A percentile compares a stretch with the other conserved stretches of the same genome.
Evolutionary conservation across 2,329 filamentous ascomycete species (phyloP).

Genomic region (Ceratocystis albifundus): DNA sequence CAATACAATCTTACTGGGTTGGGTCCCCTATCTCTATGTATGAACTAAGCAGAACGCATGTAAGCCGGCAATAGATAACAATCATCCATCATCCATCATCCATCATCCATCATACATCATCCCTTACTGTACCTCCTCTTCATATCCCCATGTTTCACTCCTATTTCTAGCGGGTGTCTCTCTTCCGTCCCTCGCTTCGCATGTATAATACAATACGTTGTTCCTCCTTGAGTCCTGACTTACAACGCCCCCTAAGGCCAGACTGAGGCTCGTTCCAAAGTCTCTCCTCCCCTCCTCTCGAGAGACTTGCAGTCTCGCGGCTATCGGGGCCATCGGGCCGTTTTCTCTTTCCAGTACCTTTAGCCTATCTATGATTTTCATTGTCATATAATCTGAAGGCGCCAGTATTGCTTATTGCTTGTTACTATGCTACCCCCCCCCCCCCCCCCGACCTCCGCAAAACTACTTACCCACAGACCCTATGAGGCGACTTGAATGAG

Average conservation of each 20-base stretch:
- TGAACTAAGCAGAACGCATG: too few species aligned
- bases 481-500: background rate
- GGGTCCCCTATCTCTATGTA: too few species aligned
- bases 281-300: background rate
- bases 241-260: background rate
- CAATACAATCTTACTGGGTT: background rate
- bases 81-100: too few species aligned
- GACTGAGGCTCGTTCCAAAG: background rate
- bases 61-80: too few species aligned
- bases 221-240: background rate
- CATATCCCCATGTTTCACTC: background rate
- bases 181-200: background rate
- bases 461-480: background rate
- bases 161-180: too few species aligned
- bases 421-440: background rate
- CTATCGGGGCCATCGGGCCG: background rate
- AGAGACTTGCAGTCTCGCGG: background rate
- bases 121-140: background rate
- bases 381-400: background rate
- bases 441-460: background rate
- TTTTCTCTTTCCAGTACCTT: background rate
- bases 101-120: too few species aligned
- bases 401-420: background rate
- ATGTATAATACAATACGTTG: background rate
- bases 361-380: background rate